Conservation (phyloP, 805 yeast genomes). For the Tetrapisispora phaffii region DNA sequence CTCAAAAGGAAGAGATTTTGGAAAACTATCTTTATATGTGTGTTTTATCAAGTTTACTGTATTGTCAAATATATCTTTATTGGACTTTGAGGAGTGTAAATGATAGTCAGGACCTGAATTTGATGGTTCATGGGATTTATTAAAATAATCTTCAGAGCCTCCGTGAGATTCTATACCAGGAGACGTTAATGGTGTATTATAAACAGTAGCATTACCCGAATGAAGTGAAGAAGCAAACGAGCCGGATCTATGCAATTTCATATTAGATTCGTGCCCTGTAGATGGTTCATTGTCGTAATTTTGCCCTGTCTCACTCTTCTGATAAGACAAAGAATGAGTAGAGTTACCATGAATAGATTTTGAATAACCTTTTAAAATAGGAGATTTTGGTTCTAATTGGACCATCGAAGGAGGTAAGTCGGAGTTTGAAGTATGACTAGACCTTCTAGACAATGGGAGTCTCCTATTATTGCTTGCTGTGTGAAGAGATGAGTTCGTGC, state of each 20-base stretch:
- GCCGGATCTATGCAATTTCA: slow-evolving; percentile 12
- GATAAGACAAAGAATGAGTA: slow-evolving; percentile 12
- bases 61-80: slow-evolving; percentile 1
- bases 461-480: not conserved
- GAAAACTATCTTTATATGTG: slow-evolving; percentile 3
- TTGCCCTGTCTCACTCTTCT: slow-evolving; percentile 18
- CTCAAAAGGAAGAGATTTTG: not conserved
- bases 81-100: not conserved
- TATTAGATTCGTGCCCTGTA: slow-evolving; percentile 3
- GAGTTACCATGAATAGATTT: slow-evolving; percentile 7
- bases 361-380: slow-evolving; percentile 45
- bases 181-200: slow-evolving; percentile 28
- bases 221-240: slow-evolving; percentile 23
- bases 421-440: slow-evolving; percentile 26
- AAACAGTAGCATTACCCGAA: slow-evolving; percentile 23
- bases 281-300: slow-evolving; percentile 7
- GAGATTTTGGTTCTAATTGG: slow-evolving; percentile 61
- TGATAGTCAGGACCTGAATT: not conserved
- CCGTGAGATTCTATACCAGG: slow-evolving; percentile 15
- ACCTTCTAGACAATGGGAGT: slow-evolving; percentile 13
- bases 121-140: not conserved
- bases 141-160: slow-evolving; percentile 17
- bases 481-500: not conserved
- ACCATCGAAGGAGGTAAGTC: slow-evolving; percentile 60
- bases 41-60: slow-evolving; percentile 3